These are phyloP conservation scores for Picea glauca DNA, from an alignment of 75 land plant genomes.

Conservation along the genomic window DNA sequence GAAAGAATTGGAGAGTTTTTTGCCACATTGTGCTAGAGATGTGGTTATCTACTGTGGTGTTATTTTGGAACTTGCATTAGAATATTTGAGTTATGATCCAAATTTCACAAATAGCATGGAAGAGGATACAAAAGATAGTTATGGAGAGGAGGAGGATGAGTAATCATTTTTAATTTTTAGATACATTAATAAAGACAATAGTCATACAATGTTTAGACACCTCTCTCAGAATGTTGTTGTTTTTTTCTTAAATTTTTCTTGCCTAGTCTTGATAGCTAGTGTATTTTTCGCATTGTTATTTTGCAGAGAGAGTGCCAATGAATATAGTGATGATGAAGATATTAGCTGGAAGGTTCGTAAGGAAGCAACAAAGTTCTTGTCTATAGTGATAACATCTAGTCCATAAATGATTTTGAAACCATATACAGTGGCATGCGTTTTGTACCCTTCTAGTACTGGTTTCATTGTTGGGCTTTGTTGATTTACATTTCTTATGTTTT, in stretches of 20 bases:
- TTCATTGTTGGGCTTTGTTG: not conserved
- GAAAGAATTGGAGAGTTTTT: conserved; percentile 94
- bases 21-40: conserved; percentile 92
- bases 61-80: conserved; percentile 76
- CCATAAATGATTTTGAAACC: conserved; percentile 84
- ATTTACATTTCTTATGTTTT: not conserved
- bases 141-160: conserved; percentile 96
- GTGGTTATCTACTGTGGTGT: conserved; percentile 77
- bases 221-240: not conserved
- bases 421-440: conserved; percentile 65
- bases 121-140: conserved; percentile 93
- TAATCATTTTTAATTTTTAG: conserved; percentile 28
- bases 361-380: conserved; percentile 95
- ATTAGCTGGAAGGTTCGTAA: conserved; percentile 99
- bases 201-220: not conserved
- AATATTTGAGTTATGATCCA: conserved; percentile 94
- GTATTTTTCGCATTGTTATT: not conserved
- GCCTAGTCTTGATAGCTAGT: not conserved
- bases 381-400: conserved; percentile 89
- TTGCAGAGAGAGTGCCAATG: conserved; percentile 92
- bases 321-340: conserved; percentile 99
- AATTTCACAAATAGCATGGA: conserved; percentile 99
- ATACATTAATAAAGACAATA: not conserved
- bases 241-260: not conserved
- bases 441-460: not conserved